These are phyloP conservation scores for Omphalotus olearius DNA, from an alignment of 1,284 basidiomycete species.

Conservation along the genomic window DNA sequence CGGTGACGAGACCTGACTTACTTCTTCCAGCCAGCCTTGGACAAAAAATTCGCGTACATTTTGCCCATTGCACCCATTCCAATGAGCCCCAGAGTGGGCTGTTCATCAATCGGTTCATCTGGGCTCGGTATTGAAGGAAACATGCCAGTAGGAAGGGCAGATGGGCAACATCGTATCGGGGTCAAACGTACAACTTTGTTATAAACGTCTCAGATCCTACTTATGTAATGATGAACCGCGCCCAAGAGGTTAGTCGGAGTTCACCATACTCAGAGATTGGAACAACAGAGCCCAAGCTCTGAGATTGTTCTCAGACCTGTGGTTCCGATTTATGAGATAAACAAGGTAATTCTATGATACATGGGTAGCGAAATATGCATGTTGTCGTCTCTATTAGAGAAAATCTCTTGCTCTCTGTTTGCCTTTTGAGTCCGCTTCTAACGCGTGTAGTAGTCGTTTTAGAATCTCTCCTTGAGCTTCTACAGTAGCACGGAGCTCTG, in stretches of 20 bases:
- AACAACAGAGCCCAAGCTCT: too few relatives aligned
- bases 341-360: too few relatives aligned
- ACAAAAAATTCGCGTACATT: constrained; percentile 84
- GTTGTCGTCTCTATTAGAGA: not conserved
- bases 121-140: constrained; percentile 36
- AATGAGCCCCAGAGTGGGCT: constrained; percentile 82
- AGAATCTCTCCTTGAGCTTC: constrained; percentile 55
- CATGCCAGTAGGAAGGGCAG: not conserved
- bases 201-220: too few relatives aligned
- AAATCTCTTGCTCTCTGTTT: constrained; percentile 4
- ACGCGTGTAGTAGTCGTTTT: constrained; percentile 6
- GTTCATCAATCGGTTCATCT: constrained; percentile 44
- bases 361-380: not conserved
- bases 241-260: too few relatives aligned
- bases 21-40: constrained; percentile 83
- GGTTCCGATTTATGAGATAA: too few relatives aligned
- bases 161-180: not conserved
- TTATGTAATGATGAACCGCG: too few relatives aligned
- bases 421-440: constrained; percentile 11
- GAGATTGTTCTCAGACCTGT: too few relatives aligned
- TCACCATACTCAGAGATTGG: too few relatives aligned
- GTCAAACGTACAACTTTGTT: too few relatives aligned
- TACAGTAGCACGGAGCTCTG: constrained; percentile 46
- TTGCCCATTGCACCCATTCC: constrained; percentile 95
- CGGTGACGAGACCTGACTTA: constrained; percentile 29